Percentiles rank a stretch among this genome's conserved stretches.
phyloP scores from a whole-genome alignment of 1,284 basidiomycete species.

The Leccinum subatratum region DNA sequence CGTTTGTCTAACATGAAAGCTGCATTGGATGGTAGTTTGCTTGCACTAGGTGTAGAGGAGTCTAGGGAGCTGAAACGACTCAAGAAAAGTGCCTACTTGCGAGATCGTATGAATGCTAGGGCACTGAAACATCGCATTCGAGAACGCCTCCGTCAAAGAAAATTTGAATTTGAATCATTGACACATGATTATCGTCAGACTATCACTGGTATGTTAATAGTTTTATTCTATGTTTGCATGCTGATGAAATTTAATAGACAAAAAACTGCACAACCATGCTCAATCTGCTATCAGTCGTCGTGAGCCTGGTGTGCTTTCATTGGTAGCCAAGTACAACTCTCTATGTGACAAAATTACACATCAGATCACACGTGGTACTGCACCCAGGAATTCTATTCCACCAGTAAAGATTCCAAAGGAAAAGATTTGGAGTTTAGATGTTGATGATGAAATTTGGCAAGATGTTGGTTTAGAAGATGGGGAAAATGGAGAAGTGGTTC shows the following conservation, averaged over 20 bases:
- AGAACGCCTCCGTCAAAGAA: background rate
- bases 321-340: background rate
- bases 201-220: background rate
- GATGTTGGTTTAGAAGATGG: background rate
- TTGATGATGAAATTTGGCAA: background rate
- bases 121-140: background rate
- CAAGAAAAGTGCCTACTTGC: background rate
- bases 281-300: background rate
- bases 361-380: too few species aligned
- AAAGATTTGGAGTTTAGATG: background rate
- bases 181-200: background rate
- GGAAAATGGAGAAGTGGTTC: background rate
- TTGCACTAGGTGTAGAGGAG: background rate
- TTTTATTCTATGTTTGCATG: background rate
- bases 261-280: background rate
- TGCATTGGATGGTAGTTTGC: background rate
- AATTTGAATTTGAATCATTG: slow-evolving; percentile 1
- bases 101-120: background rate
- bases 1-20: background rate
- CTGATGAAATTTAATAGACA: background rate
- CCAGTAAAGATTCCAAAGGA: background rate
- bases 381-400: too few species aligned
- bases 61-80: background rate
- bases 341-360: background rate
- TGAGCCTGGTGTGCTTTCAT: background rate